These are phyloP conservation scores for Primulina eburnea DNA, from an alignment of 257 asterid species.

Conservation along the genomic window DNA sequence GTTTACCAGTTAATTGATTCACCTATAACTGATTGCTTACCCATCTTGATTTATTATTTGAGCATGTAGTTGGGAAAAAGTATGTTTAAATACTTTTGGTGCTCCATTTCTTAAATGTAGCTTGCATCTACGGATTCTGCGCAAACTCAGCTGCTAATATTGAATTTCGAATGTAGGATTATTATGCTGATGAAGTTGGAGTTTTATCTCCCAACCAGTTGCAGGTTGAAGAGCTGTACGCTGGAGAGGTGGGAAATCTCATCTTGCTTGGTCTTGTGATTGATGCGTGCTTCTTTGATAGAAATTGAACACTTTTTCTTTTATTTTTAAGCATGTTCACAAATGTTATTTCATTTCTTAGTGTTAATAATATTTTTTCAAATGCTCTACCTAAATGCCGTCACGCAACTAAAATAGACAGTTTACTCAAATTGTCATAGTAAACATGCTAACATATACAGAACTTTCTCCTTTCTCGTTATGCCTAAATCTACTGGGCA, in stretches of 20 bases:
- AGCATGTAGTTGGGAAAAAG: slow-evolving; percentile 11
- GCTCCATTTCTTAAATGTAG: slow-evolving; percentile 18
- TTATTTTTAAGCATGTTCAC: neutral
- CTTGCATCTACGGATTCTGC: neutral
- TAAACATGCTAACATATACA: too few species aligned
- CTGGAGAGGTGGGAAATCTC: slow-evolving; percentile 81
- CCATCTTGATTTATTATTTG: slow-evolving; percentile 3
- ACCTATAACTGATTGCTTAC: neutral
- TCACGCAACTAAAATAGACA: too few species aligned
- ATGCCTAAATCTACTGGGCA: too few species aligned
- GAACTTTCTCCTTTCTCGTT: too few species aligned
- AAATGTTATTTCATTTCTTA: too few species aligned
- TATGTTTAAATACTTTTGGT: slow-evolving; percentile 7
- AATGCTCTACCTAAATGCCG: too few species aligned
- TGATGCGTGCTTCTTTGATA: neutral
- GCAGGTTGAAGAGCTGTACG: slow-evolving; percentile 74
- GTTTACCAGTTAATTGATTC: neutral
- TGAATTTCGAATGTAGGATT: slow-evolving; percentile 63
- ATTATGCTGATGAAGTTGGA: slow-evolving; percentile 93
- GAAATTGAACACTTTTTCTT: neutral
- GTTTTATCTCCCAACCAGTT: slow-evolving; percentile 91
- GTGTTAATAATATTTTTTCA: too few species aligned
- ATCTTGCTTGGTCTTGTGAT: slow-evolving; percentile 25
- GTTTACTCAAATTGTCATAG: too few species aligned
- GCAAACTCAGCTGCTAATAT: slow-evolving; percentile 24